Evolutionary conservation across 495 filamentous ascomycete genomes (phyloP).

Genomic region (Staphylotrichum longicolle): DNA sequence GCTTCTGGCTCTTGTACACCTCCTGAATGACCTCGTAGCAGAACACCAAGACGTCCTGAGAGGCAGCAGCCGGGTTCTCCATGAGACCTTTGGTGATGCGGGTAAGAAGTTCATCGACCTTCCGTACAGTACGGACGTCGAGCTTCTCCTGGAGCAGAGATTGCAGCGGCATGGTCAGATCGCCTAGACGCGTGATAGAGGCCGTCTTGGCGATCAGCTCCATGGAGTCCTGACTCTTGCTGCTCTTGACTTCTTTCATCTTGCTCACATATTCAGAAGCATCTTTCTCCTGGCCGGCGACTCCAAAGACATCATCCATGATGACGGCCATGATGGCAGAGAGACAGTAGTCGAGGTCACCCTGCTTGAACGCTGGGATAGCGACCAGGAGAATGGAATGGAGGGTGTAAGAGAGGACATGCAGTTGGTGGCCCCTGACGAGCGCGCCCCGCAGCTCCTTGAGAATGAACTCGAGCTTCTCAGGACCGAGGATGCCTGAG

Average conservation of each 20-base stretch:
- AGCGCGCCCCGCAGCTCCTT: conserved; percentile 85
- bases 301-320: conserved; percentile 97
- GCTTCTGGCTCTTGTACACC: conserved; percentile 62
- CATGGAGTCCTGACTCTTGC: conserved; percentile 97
- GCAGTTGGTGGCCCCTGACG: conserved; percentile 81
- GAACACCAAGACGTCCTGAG: conserved; percentile 78
- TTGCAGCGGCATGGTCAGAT: conserved; percentile 74
- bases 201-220: conserved; percentile 81
- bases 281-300: conserved; percentile 95
- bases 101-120: conserved; percentile 85
- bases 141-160: conserved; percentile 77
- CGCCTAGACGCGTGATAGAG: conserved; percentile 68
- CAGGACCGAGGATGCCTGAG: conserved; percentile 70
- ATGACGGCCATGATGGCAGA: conserved; percentile 72
- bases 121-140: conserved; percentile 70
- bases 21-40: conserved; percentile 91
- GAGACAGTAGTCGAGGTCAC: conserved; percentile 87
- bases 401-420: conserved; percentile 91
- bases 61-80: conserved; percentile 71
- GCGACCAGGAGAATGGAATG: conserved; percentile 83
- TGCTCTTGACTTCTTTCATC: conserved; percentile 97
- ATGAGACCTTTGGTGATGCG: conserved; percentile 80
- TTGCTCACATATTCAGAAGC: conserved; percentile 91
- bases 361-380: conserved; percentile 70
- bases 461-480: conserved; percentile 86